phyloP scores from a whole-genome alignment of 2,329 filamentous ascomycete species.

The Xylariaceae sp. region DNA sequence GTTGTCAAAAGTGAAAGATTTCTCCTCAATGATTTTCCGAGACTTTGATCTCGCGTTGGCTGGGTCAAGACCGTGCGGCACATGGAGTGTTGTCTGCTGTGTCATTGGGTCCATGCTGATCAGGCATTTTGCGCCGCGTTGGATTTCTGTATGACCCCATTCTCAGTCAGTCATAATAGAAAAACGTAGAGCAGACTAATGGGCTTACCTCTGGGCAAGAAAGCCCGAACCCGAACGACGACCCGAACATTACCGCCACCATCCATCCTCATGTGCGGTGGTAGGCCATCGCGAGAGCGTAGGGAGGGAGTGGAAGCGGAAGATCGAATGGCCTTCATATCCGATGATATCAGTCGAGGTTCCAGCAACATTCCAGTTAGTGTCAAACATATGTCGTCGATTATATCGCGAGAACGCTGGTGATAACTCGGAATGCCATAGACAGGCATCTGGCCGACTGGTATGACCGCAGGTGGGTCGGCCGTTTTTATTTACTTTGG shows the following conservation, averaged over 20 bases:
- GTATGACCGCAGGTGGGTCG: conserved; percentile 14
- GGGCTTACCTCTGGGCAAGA: conserved; percentile 72
- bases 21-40: conserved; percentile 81
- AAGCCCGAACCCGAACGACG: conserved; percentile 78
- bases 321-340: conserved; percentile 51
- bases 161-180: conserved; percentile 6
- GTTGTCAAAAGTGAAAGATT: conserved; percentile 93
- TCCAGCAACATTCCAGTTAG: conserved; percentile 44
- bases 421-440: conserved; percentile 32
- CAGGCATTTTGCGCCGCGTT: conserved; percentile 80
- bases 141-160: conserved; percentile 64
- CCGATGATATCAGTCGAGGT: conserved; percentile 48
- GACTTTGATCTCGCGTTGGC: conserved; percentile 63
- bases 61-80: conserved; percentile 62
- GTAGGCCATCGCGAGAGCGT: conserved; percentile 69
- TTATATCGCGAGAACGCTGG: conserved; percentile 28
- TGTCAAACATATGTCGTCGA: conserved; percentile 21
- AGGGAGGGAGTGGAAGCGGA: conserved; percentile 79
- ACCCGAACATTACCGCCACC: conserved; percentile 78
- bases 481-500: conserved; percentile 24
- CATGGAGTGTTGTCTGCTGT: conserved; percentile 79
- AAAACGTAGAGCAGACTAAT: background rate
- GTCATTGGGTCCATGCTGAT: conserved; percentile 88
- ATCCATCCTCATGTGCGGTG: conserved; percentile 59
- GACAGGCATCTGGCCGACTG: conserved; percentile 15